phyloP scores from a whole-genome alignment of 2,329 filamentous ascomycete species.

The Hypoxylon sp. region DNA sequence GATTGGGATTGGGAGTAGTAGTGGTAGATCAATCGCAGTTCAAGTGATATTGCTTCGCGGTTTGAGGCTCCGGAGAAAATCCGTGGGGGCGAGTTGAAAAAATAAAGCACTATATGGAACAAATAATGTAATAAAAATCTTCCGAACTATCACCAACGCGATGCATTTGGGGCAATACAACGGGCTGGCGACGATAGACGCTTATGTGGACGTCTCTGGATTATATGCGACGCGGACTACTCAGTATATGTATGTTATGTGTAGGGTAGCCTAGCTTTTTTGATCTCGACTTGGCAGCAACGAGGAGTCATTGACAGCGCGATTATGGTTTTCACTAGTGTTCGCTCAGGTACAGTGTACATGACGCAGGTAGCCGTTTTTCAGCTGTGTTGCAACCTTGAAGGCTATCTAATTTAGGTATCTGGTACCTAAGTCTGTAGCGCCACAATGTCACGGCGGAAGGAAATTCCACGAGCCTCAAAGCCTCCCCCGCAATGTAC shows the following conservation, averaged over 20 bases:
- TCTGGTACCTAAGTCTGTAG: not conserved
- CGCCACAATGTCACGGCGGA: not conserved
- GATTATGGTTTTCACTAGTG: conserved; percentile 11
- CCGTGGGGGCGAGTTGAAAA: not conserved
- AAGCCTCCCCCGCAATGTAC: not conserved
- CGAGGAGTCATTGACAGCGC: conserved; percentile 31
- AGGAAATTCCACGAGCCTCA: not conserved
- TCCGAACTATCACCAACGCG: conserved; percentile 10
- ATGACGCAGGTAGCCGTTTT: conserved; percentile 11
- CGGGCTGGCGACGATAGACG: conserved; percentile 9
- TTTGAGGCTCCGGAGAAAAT: conserved; percentile 4
- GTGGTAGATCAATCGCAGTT: conserved; percentile 3
- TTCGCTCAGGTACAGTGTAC: not conserved
- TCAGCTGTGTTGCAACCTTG: not conserved
- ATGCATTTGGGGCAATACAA: conserved; percentile 43
- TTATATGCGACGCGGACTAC: conserved; percentile 25
- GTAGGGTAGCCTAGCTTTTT: conserved; percentile 15
- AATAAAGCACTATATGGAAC: conserved; percentile 38
- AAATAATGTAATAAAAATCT: conserved; percentile 25
- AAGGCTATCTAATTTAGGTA: conserved; percentile 2
- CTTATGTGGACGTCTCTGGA: conserved; percentile 11
- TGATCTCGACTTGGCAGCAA: conserved; percentile 16
- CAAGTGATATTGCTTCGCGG: conserved; percentile 17
- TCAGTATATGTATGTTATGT: not conserved
- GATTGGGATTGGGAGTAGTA: conserved; percentile 1